Base-by-base conservation (phyloP, 2,329 filamentous ascomycete species). In the Diaporthe velutina region DNA sequence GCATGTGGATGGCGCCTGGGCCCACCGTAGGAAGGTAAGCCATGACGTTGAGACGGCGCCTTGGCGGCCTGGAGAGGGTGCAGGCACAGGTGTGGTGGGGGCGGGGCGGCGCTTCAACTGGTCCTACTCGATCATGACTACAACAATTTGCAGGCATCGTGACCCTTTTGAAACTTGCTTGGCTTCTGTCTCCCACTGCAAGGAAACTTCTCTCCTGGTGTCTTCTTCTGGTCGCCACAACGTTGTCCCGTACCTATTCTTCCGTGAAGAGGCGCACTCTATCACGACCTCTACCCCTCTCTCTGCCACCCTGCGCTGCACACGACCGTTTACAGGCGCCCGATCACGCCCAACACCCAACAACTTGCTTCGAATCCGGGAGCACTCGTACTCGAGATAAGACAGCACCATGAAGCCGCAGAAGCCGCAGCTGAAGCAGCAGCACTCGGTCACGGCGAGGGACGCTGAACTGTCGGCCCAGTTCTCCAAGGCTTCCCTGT, bases 401-500 rank as follows among this genome's bases (percentile, higher is more conserved):
- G 30, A n/a, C 55, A 80, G 78, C 73, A 82, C 80, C 80, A 82
- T 82, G 81, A 81, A 79, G 68, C 79, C 80, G 64, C 80, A 81
- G 78, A 81, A 80, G 68, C 79, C 80, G 54, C 80, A 81, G 77
- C 77, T 82, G 64, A 78, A 80, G 70, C 78, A 80, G 74, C 77
- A 57, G 48, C 28, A 64, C 22, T 45, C 76, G 25, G 74, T 71
- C 28, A 75, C 50, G 73, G 57, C 57, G 15, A 71, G 66, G 30
- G 70, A 73, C 28, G 57, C 73, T 12, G 76, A 77, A 58, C 64
- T 78, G 17, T 75, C 76, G 0, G 75, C 76, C 2, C 76, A 75
- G 68, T 70, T 76, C 60, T 74, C 70, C 57, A 74, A 73, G 42
- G 60, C 70, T 40, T 66, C 67, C 71, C 25, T 70, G 30, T 73